Conservation (phyloP, 768 basidiomycete genomes). For the Pleurotus salmoneostramineus region DNA sequence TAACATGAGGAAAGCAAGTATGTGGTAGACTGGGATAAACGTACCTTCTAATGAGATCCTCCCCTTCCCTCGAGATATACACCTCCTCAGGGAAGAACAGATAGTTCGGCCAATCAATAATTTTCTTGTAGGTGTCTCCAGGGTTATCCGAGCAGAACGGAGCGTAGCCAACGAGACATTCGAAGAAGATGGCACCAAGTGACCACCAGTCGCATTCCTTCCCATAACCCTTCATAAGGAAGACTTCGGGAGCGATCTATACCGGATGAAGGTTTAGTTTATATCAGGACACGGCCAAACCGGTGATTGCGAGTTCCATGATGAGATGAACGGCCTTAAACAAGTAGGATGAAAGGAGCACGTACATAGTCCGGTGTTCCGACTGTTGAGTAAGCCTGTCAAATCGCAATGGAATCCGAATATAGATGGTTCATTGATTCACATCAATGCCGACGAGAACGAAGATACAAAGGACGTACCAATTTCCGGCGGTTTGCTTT, state of each 20-base stretch:
- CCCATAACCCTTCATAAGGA: constrained; percentile 94
- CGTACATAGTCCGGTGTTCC: constrained; percentile 60
- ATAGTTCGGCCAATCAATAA: constrained; percentile 92
- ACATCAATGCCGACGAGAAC: background rate
- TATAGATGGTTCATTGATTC: constrained; percentile 1
- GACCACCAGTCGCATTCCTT: constrained; percentile 99
- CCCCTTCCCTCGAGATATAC: constrained; percentile 87
- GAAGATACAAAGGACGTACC: constrained; percentile 34
- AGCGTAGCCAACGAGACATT: constrained; percentile 96
- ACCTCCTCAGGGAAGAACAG: constrained; percentile 95
- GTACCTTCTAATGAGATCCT: constrained; percentile 83
- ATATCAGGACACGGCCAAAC: no score
- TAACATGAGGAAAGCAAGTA: no score
- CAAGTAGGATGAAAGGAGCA: constrained; percentile 23
- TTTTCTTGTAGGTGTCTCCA: constrained; percentile 97
- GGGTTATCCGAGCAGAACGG: constrained; percentile 98
- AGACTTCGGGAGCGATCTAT: constrained; percentile 91
- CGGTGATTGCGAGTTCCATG: no score
- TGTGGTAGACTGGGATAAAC: constrained; percentile 22
- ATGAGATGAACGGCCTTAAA: background rate
- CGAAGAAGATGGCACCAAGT: constrained; percentile 97
- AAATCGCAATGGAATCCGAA: background rate
- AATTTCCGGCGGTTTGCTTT: constrained; percentile 97
- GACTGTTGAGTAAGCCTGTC: constrained; percentile 91
- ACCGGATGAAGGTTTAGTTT: background rate